Evolutionary conservation across 257 asterid genomes (phyloP).

Genomic region (Euphrasia confusa): DNA sequence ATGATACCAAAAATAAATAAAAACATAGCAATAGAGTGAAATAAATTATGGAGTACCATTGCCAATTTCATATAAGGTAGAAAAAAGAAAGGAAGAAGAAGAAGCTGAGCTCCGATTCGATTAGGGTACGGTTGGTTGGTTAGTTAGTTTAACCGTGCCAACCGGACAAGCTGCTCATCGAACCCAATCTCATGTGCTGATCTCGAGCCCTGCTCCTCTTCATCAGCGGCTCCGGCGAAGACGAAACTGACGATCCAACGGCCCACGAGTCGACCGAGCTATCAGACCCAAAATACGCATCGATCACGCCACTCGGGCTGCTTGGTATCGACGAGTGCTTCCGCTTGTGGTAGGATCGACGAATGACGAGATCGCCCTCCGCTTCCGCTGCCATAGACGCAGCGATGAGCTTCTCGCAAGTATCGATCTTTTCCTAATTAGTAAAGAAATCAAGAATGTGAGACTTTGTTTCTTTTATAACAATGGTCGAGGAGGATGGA

Average conservation of each 20-base stretch:
- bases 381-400: slow-evolving; percentile 1
- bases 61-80: slow-evolving; percentile 34
- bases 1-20: slow-evolving; percentile 20
- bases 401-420: slow-evolving; percentile 35
- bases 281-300: slow-evolving; percentile 51
- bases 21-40: slow-evolving; percentile 36
- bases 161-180: slow-evolving; percentile 29
- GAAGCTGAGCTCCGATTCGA: slow-evolving; percentile 22
- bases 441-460: slow-evolving; percentile 14
- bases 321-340: slow-evolving; percentile 32
- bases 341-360: slow-evolving; percentile 34
- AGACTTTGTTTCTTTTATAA: background rate
- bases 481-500: too few species aligned
- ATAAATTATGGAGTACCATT: slow-evolving; percentile 30
- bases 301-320: slow-evolving; percentile 60
- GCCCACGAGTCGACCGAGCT: slow-evolving; percentile 52
- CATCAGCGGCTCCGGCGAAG: slow-evolving; percentile 37
- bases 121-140: slow-evolving; percentile 16
- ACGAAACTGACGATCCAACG: slow-evolving; percentile 29
- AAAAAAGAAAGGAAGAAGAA: slow-evolving; percentile 7
- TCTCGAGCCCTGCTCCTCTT: slow-evolving; percentile 45
- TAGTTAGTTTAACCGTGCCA: slow-evolving; percentile 24
- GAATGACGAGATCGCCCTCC: slow-evolving; percentile 17
- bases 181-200: slow-evolving; percentile 44
- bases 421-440: slow-evolving; percentile 39